These are phyloP conservation scores for Mycena galericulata DNA, from an alignment of 768 basidiomycete genomes.

Conservation along the genomic window DNA sequence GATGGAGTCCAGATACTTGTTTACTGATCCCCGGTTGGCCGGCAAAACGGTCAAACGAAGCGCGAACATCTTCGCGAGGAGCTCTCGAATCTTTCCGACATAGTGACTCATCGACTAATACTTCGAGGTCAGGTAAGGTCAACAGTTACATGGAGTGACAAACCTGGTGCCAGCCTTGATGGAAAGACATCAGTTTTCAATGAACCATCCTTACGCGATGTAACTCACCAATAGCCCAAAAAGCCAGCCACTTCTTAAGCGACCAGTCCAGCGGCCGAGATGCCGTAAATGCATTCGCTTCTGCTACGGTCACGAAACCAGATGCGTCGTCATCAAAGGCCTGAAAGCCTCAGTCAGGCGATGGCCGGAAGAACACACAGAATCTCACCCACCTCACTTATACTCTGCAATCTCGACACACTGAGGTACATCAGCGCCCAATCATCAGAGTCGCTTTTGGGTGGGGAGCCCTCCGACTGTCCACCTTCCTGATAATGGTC, in stretches of 20 bases:
- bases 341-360: too few relatives aligned
- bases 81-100: conserved; percentile 28
- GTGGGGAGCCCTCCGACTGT: not conserved
- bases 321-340: conserved; percentile 51
- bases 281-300: conserved; percentile 47
- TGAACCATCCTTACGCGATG: too few relatives aligned
- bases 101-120: conserved; percentile 30
- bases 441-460: conserved; percentile 37
- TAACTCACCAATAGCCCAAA: conserved; percentile 41
- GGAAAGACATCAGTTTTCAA: too few relatives aligned
- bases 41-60: conserved; percentile 26
- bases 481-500: conserved; percentile 47
- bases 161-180: conserved; percentile 31
- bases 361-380: not conserved
- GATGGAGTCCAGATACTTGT: conserved; percentile 35
- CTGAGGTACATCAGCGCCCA: conserved; percentile 49
- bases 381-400: conserved; percentile 42
- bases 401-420: conserved; percentile 42
- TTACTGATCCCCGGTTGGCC: conserved; percentile 25
- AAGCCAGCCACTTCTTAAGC: conserved; percentile 35
- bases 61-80: conserved; percentile 35
- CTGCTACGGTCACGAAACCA: conserved; percentile 46
- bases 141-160: not conserved
- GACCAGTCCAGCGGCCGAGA: conserved; percentile 48
- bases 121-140: not conserved